Evolutionary conservation across 257 asterid genomes (phyloP).

Genomic region (Solanum megistacrolobum): DNA sequence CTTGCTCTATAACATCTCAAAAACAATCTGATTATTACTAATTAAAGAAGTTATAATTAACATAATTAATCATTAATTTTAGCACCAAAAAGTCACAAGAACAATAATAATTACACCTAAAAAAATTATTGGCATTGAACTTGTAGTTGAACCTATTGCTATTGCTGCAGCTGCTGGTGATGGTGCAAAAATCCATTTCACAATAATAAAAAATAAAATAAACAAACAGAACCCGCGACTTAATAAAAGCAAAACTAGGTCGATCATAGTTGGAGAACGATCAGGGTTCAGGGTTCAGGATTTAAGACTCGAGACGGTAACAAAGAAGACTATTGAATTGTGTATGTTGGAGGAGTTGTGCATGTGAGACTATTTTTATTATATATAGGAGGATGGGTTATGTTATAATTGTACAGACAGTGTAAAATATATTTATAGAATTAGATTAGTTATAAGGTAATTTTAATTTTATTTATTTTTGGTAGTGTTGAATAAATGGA

Average conservation of each 20-base stretch:
- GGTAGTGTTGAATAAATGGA: not conserved
- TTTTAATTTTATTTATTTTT: no score
- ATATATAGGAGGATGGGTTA: not conserved
- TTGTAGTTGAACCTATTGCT: not conserved
- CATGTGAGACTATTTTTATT: not conserved
- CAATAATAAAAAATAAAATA: not conserved
- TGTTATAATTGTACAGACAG: not conserved
- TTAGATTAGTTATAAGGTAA: not conserved
- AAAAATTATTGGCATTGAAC: not conserved
- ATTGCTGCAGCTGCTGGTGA: not conserved
- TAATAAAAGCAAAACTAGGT: not conserved
- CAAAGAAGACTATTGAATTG: not conserved
- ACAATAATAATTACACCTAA: no score
- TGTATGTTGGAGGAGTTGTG: not conserved
- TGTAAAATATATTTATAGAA: not conserved
- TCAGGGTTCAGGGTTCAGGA: not conserved
- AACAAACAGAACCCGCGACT: not conserved
- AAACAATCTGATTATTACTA: not conserved
- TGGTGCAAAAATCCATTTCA: not conserved
- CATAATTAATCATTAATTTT: no score
- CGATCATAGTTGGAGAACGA: not conserved
- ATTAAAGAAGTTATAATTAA: no score
- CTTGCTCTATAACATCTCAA: not conserved
- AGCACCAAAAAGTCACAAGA: not conserved
- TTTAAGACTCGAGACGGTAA: not conserved